Base-by-base conservation (phyloP, 2,329 filamentous ascomycete species). In the Clarireedia monteithiana region DNA sequence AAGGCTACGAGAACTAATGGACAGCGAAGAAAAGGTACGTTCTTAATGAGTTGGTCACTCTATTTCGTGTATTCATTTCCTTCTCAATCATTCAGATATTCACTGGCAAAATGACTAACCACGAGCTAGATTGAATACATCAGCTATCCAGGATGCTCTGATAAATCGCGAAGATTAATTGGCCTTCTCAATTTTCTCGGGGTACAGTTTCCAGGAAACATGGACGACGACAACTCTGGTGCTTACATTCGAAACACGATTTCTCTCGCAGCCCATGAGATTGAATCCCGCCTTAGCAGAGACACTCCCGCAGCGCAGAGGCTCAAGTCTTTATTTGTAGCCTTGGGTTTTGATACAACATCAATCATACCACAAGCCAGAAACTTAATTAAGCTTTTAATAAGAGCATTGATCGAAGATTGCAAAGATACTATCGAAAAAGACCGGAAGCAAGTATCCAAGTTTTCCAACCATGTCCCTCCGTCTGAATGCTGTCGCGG, bases 231-330 rank as follows among this genome's bases (percentile, higher is more conserved):
- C 10, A 57, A 47, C 46, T 44, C 49, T 10, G 34, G 36, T 17
- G 51, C 58, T 15, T 23, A 55, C 15, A 58, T 60, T 39, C 39
- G 56, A 20, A 38, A 48, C 12, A 48, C 48, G 5, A 57, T 57
- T 39, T 51, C 30, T 27, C 27, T 60, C 6, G 53, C 60, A 15
- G 49, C 53, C 5, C 52, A 57, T 56, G 58, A 58, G 1, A 53
- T 59, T 7, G 45, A 56, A 17, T 56, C 46, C 15, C 39, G 45
- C n/a, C 39, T 59, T 2, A 42, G 42, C 5, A 20, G 6, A 44
- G 24, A 42, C 44, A 38, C 17, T 23, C 1, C 50, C 4, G 10
- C 38, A n/a, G 36, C 17, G 1, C 15, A 48, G 42, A 56, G 5
- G 38, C 54, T 59, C 14, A 40, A 47, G 40, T 20, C 24, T 38